Evolutionary conservation across 2,329 filamentous ascomycete species (phyloP).

Genomic region (Alternaria gansuensis): DNA sequence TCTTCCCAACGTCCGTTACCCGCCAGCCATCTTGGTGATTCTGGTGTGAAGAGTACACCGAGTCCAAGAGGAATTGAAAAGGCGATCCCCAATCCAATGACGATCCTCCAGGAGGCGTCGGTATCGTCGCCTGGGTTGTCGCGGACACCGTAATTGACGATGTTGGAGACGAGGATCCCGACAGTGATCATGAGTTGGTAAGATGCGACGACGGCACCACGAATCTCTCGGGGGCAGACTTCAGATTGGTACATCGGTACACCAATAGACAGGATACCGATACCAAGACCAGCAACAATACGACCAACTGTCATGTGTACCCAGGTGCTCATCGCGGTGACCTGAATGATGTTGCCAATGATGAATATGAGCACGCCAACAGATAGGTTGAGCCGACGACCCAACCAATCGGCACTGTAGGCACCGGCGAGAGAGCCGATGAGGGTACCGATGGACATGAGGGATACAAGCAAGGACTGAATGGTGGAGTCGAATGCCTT

Average conservation of each 20-base stretch:
- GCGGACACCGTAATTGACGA: constrained; percentile 54
- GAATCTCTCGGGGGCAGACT: constrained; percentile 68
- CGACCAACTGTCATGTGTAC: constrained; percentile 60
- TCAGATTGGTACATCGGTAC: constrained; percentile 75
- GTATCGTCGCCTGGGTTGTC: constrained; percentile 51
- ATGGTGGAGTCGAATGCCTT: constrained; percentile 54
- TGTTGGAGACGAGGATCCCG: constrained; percentile 51
- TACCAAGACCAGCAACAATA: constrained; percentile 55
- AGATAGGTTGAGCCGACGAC: constrained; percentile 58
- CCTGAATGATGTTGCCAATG: constrained; percentile 56
- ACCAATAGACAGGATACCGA: constrained; percentile 61
- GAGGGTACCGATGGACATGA: constrained; percentile 54
- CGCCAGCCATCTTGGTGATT: constrained; percentile 57
- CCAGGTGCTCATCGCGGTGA: constrained; percentile 54
- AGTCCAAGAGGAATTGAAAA: constrained; percentile 46
- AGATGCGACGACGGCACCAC: constrained; percentile 67
- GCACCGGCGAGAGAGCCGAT: constrained; percentile 55
- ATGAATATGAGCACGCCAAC: constrained; percentile 58
- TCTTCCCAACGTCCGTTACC: constrained; percentile 59
- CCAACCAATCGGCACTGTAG: constrained; percentile 64
- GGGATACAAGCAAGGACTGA: constrained; percentile 54
- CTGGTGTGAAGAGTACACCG: constrained; percentile 44
- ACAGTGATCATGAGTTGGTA: constrained; percentile 59
- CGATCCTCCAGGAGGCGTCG: constrained; percentile 49
- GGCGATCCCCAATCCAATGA: constrained; percentile 46